Conservation (phyloP, 2,329 filamentous ascomycete species). For the Fusarium sp. region DNA sequence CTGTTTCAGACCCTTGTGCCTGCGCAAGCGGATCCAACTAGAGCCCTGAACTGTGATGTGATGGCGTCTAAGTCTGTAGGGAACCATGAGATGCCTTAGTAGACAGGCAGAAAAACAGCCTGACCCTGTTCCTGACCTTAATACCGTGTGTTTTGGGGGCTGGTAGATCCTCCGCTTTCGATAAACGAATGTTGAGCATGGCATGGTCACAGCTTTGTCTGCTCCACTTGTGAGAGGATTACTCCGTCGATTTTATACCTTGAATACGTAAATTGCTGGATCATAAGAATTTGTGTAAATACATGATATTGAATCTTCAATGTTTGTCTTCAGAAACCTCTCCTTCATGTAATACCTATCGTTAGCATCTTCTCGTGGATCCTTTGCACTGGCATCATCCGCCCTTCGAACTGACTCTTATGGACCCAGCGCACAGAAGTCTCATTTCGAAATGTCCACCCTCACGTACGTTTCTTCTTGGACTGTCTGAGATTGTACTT, state of each 20-base stretch:
- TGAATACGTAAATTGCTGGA: background rate
- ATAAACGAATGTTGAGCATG: slow-evolving; percentile 38
- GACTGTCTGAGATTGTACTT: slow-evolving; percentile 18
- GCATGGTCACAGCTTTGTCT: slow-evolving; percentile 31
- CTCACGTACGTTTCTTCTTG: background rate
- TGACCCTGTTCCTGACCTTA: slow-evolving; percentile 13
- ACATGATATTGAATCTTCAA: background rate
- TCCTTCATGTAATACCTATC: no score
- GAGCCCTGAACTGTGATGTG: slow-evolving; percentile 6
- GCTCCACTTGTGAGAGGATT: background rate
- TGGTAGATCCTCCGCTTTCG: slow-evolving; percentile 41
- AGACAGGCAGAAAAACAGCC: background rate
- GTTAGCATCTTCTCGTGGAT: background rate
- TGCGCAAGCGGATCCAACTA: slow-evolving; percentile 33
- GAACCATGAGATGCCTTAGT: background rate
- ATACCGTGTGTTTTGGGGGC: slow-evolving; percentile 24
- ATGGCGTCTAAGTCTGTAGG: slow-evolving; percentile 2
- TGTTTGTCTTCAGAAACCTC: background rate
- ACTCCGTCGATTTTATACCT: background rate
- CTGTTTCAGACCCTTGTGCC: slow-evolving; percentile 45
- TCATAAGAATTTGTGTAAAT: background rate
- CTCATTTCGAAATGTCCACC: slow-evolving; percentile 33
- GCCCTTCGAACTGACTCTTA: background rate
- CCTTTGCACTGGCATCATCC: background rate
- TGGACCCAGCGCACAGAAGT: slow-evolving; percentile 29